Conservation (phyloP, 441 rosid genomes). For the Croton laevigatus region DNA sequence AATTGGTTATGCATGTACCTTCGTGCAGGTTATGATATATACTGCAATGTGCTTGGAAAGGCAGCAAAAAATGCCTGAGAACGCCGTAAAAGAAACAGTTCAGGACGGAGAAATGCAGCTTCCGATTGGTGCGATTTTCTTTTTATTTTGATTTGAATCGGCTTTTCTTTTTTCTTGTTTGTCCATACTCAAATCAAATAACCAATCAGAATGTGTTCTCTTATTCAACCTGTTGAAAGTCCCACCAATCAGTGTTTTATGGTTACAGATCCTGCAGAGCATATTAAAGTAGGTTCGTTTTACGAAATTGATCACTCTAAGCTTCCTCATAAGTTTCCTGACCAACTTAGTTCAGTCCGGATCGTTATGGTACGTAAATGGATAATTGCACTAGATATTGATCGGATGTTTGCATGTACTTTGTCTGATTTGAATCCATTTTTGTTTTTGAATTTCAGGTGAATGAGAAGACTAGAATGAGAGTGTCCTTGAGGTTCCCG, state of each 20-base stretch:
- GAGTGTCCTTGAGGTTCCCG: conserved; percentile 69
- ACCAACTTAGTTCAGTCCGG: conserved; percentile 56
- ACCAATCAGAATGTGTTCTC: not conserved
- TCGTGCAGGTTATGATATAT: conserved; percentile 28
- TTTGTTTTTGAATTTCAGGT: conserved; percentile 41
- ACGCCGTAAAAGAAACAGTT: conserved; percentile 21
- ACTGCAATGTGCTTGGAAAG: conserved; percentile 24
- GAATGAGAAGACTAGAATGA: conserved; percentile 50
- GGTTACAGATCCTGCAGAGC: conserved; percentile 39
- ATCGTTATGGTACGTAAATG: conserved; percentile 60
- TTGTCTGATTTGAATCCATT: not conserved
- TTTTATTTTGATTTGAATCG: not conserved
- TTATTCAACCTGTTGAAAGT: not conserved
- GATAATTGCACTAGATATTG: not conserved
- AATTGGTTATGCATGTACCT: not conserved
- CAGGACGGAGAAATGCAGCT: conserved; percentile 27
- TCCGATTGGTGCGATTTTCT: conserved; percentile 11
- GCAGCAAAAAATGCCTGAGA: conserved; percentile 23
- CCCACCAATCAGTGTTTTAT: not conserved
- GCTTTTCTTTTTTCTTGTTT: not conserved
- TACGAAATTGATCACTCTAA: conserved; percentile 68
- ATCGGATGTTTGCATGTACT: not conserved
- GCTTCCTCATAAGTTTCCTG: conserved; percentile 53
- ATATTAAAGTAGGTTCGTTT: conserved; percentile 59
- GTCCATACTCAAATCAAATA: not conserved